Base-by-base conservation (phyloP, 495 filamentous ascomycete genomes). In the Aspergillus kassunensis region DNA sequence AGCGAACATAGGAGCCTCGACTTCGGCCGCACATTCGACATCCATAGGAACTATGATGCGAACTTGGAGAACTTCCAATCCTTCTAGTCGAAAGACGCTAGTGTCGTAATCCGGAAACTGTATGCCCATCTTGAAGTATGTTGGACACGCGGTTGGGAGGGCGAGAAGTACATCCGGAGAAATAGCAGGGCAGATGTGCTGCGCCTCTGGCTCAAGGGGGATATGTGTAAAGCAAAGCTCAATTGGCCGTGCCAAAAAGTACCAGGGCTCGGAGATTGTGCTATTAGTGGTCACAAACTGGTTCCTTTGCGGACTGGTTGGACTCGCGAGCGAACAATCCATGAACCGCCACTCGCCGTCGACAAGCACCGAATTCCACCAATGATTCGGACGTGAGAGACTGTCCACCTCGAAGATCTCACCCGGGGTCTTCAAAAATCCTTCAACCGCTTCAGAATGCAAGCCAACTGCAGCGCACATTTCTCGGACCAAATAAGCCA, bases 341-440 rank as follows among this genome's bases (percentile, higher is more conserved):
- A 99, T 92, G 53, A 97, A 84, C 41, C 93, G 86, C 93, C 93
- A 99, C 68, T 96, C 89, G 13, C 88, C 85, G 60, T 99, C 95
- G 10, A 96, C 85, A 31, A 96, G 70, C 3, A 99, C 91, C 1
- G 90, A 85, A 61, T 99, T 99, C 93, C 93, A 99, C 87, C 89
- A 97, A 74, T 99, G 93, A 58, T 99, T 99, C 7, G 92, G 81
- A 30, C 86, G 82, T 49, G 87, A 81, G 12, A 85, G 79, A 39
- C 68, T 71, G 41, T 85, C 86, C 20, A 88, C 69, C 29, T 97
- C 91, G 13, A 90, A 76, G 2, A 82, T 67, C 57, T 97, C 92
- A 1, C 92, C 93, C 0, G 95, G 95, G 9, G 80, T 71, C 63
- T 97, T 99, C 25, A 99, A 83, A 60, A 88, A 97, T 6, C 93